Percentiles rank a stretch among this genome's conserved stretches.
Evolutionary conservation across 73 alveolate genomes (phyloP).

Genomic region (Paramecium tetraurelia): DNA sequence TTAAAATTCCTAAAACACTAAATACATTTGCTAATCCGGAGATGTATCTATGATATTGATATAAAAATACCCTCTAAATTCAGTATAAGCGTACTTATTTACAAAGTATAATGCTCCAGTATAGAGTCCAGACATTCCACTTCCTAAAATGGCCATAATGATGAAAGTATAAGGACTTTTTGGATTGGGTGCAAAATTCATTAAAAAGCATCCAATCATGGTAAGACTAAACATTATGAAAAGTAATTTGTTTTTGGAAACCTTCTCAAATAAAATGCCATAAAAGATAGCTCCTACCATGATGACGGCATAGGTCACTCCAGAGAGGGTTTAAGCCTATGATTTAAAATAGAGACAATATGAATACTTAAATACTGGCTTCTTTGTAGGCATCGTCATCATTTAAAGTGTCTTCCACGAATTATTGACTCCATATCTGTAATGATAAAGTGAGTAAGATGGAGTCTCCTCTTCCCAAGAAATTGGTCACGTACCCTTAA

Average conservation of each 20-base stretch:
- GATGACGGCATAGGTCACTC: conserved; percentile 52
- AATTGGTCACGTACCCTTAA: conserved; percentile 58
- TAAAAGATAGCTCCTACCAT: conserved; percentile 30
- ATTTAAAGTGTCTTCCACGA: neutral
- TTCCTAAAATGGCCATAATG: conserved; percentile 51
- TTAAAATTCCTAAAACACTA: conserved; percentile 33
- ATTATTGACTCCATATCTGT: conserved; percentile 57
- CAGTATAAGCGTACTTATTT: conserved; percentile 54
- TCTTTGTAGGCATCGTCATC: conserved; percentile 48
- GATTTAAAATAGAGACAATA: neutral
- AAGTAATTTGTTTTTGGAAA: conserved; percentile 27
- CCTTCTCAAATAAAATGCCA: conserved; percentile 53
- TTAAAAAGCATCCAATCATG: conserved; percentile 60
- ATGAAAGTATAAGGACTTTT: conserved; percentile 22
- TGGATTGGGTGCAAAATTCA: conserved; percentile 58
- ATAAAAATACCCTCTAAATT: conserved; percentile 45
- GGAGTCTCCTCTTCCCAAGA: conserved; percentile 63
- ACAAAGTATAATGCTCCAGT: conserved; percentile 59
- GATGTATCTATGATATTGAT: neutral
- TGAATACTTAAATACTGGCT: conserved; percentile 51
- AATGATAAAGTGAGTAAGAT: conserved; percentile 52
- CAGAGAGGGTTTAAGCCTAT: conserved; percentile 53
- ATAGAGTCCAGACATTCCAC: conserved; percentile 61
- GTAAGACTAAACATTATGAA: conserved; percentile 53
- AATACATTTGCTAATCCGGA: conserved; percentile 41